These are phyloP conservation scores for Penicillium robsamsonii DNA, from an alignment of 495 filamentous ascomycete genomes.

Conservation along the genomic window DNA sequence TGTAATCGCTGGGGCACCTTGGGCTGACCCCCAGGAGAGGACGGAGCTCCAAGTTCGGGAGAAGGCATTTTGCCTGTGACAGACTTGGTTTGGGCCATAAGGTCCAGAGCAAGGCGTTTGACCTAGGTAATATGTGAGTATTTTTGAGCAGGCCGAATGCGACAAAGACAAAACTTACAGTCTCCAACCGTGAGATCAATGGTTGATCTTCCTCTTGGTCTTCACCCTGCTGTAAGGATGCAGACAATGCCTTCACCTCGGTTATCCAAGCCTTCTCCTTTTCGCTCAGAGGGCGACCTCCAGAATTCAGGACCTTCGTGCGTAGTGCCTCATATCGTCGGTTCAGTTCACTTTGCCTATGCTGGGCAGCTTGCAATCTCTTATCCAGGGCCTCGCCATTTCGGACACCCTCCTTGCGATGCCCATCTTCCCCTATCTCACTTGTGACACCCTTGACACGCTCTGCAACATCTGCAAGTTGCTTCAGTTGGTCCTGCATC, in stretches of 20 bases:
- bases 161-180: constrained; percentile 26
- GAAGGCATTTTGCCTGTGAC: constrained; percentile 31
- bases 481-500: constrained; percentile 66
- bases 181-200: constrained; percentile 38
- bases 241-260: constrained; percentile 56
- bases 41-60: constrained; percentile 31
- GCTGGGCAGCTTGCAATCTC: constrained; percentile 57
- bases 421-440: constrained; percentile 52
- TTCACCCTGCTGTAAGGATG: constrained; percentile 29
- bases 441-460: constrained; percentile 65
- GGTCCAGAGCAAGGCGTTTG: constrained; percentile 47
- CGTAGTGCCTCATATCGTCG: constrained; percentile 63
- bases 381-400: constrained; percentile 55
- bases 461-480: constrained; percentile 63
- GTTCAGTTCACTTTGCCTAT: constrained; percentile 58
- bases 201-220: constrained; percentile 29
- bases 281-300: constrained; percentile 65
- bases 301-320: constrained; percentile 55
- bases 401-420: constrained; percentile 39
- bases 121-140: constrained; percentile 34
- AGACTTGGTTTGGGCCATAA: constrained; percentile 50
- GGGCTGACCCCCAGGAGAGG: constrained; percentile 32
- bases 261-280: constrained; percentile 67
- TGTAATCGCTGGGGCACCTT: constrained; percentile 66
- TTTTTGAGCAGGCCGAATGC: constrained; percentile 9